Evolutionary conservation across 768 basidiomycete species (phyloP).

Genomic region (Clathrus columnatus): DNA sequence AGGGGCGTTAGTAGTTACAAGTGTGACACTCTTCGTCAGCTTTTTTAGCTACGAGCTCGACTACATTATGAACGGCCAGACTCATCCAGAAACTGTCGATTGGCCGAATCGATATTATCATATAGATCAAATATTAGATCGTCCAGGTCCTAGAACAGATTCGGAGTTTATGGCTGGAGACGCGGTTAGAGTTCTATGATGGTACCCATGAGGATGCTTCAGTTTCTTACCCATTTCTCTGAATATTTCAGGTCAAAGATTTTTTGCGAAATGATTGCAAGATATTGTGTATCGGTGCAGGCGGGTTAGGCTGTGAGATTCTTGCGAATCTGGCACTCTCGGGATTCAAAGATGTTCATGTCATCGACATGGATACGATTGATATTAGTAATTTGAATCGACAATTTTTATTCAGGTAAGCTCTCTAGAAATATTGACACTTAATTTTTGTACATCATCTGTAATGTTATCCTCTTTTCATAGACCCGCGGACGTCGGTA

Average conservation of each 20-base stretch:
- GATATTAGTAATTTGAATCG: conserved; percentile 98
- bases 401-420: conserved; percentile 93
- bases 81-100: conserved; percentile 21
- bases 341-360: conserved; percentile 97
- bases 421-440: conserved; percentile 2
- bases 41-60: no score
- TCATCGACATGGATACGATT: conserved; percentile 99
- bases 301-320: conserved; percentile 96
- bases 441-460: neutral
- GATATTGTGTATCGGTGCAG: conserved; percentile 96
- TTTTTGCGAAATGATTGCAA: conserved; percentile 81
- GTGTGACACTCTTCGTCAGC: no score
- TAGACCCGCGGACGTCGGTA: conserved; percentile 86
- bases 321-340: conserved; percentile 91
- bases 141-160: conserved; percentile 84
- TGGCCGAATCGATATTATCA: conserved; percentile 66
- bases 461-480: neutral
- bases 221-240: conserved; percentile 6
- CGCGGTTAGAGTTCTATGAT: conserved; percentile 41
- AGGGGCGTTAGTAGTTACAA: no score
- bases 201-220: neutral
- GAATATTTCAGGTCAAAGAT: conserved; percentile 58
- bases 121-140: conserved; percentile 80
- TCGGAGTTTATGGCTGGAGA: conserved; percentile 68
- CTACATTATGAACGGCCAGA: conserved; percentile 8